Evolutionary conservation across 139 green algal genomes (phyloP).

Genomic region (Pleodorina starrii): DNA sequence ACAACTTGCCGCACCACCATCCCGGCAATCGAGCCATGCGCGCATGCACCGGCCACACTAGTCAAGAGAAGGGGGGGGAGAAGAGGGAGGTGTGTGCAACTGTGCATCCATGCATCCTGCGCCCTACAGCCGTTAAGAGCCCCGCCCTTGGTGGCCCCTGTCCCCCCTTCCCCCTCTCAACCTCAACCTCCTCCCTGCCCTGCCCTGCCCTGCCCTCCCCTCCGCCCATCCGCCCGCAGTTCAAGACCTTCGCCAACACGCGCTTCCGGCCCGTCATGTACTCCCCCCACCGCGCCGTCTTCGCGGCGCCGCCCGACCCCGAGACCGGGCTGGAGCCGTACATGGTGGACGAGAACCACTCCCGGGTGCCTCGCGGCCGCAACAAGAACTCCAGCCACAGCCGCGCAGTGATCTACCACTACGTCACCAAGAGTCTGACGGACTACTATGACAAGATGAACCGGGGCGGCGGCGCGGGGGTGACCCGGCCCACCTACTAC

Average conservation of each 20-base stretch:
- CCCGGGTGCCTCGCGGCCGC: slow-evolving; percentile 36
- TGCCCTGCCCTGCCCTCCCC: too few relatives aligned
- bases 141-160: too few relatives aligned
- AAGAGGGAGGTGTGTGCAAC: too few relatives aligned
- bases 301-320: not conserved
- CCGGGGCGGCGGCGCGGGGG: slow-evolving; percentile 55
- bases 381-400: slow-evolving; percentile 54
- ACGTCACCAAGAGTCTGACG: slow-evolving; percentile 55
- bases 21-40: too few relatives aligned
- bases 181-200: too few relatives aligned
- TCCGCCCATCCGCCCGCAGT: slow-evolving; percentile 41
- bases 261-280: slow-evolving; percentile 60
- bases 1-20: too few relatives aligned
- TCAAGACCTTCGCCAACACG: slow-evolving; percentile 68
- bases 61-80: too few relatives aligned
- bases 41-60: too few relatives aligned
- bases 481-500: slow-evolving; percentile 56
- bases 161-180: too few relatives aligned
- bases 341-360: slow-evolving; percentile 49
- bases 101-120: too few relatives aligned
- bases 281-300: slow-evolving; percentile 62
- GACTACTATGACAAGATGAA: slow-evolving; percentile 57
- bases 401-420: slow-evolving; percentile 52
- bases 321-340: slow-evolving; percentile 17
- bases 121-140: too few relatives aligned